Base-by-base conservation (phyloP, 306 rosid species). In the Benincasa hispida region DNA sequence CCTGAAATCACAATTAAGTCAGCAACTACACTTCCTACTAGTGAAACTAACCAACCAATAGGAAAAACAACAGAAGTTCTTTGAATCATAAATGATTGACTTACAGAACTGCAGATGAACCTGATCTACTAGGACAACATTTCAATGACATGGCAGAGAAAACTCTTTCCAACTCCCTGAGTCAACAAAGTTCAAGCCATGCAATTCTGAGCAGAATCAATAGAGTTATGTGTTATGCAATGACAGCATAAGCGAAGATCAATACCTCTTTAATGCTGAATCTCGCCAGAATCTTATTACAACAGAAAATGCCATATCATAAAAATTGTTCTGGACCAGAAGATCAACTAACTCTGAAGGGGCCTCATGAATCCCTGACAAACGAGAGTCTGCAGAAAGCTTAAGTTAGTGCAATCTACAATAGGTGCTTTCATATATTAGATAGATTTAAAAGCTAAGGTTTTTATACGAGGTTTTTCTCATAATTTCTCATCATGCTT, bases 121-220 rank as follows among this genome's bases (percentile, higher is more conserved):
- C 89, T 19, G 79, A 86, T 80, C 83, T 89, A 87, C 83, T 87
- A 42, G 89, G 87, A 79, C 92, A 86, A 85, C 98, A 93, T 87
- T 83, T 88, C 83, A 90, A 50, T 34, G 96, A 86, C 79, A 93
- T 83, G 81, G 90, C 84, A 76, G 87, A 82, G 73, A 93, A 87
- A 75, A 88, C 86, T 73, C 88, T 86, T 83, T 91, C 97, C 83
- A 93, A 68, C 80, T 92, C 98, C 91, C 98, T 93, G 84, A 67
- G 79, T 48, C 83, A 73, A 76, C 78, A 77, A 68, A 79, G 57
- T 18, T 13, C 78, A 55, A 54, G 65, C 0, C 24, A 14, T 12
- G 10, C 35, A 75, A 45, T 27, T 59, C 56, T 60, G 47, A 59
- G 75, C 27, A 45, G 56, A 58, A 56, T 35, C 22, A 45, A 57